A percentile compares a stretch with the other conserved stretches of the same genome.
Conservation (phyloP, 2,329 filamentous ascomycete species). For the Fusarium sambucinum region DNA sequence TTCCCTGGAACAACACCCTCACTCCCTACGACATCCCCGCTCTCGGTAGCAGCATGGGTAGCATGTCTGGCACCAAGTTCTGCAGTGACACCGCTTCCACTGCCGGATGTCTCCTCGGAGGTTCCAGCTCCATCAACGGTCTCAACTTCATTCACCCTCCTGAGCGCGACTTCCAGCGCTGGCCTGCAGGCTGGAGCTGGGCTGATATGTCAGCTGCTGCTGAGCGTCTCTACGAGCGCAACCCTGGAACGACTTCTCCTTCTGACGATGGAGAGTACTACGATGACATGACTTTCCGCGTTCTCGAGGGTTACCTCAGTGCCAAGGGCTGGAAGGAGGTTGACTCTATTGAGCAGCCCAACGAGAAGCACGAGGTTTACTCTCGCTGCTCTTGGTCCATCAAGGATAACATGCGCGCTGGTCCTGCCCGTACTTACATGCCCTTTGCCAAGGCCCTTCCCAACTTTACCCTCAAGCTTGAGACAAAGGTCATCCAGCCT, state of each 20-base stretch:
- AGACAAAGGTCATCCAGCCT: conserved; percentile 73
- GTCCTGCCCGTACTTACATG: conserved; percentile 78
- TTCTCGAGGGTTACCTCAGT: conserved; percentile 69
- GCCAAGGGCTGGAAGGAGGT: conserved; percentile 73
- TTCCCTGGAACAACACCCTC: conserved; percentile 44
- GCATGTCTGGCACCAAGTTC: conserved; percentile 43
- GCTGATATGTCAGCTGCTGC: conserved; percentile 41
- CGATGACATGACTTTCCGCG: conserved; percentile 72
- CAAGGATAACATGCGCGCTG: conserved; percentile 72
- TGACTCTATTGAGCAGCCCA: conserved; percentile 71
- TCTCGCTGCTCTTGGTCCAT: conserved; percentile 77
- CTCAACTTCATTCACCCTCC: conserved; percentile 48
- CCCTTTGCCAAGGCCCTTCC: conserved; percentile 67
- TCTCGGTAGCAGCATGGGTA: conserved; percentile 44
- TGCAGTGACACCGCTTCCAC: conserved; percentile 46
- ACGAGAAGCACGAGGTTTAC: conserved; percentile 74
- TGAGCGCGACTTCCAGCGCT: conserved; percentile 44
- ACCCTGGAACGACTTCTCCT: conserved; percentile 73
- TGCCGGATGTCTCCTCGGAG: conserved; percentile 44
- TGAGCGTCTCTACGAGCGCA: conserved; percentile 45
- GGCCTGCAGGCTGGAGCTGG: conserved; percentile 44
- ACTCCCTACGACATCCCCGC: conserved; percentile 46
- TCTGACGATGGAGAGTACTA: conserved; percentile 76
- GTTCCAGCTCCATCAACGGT: conserved; percentile 47
- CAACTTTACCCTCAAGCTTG: conserved; percentile 75